Conservation (phyloP, 2,329 filamentous ascomycete genomes). For the Aspergillus nomiae region DNA sequence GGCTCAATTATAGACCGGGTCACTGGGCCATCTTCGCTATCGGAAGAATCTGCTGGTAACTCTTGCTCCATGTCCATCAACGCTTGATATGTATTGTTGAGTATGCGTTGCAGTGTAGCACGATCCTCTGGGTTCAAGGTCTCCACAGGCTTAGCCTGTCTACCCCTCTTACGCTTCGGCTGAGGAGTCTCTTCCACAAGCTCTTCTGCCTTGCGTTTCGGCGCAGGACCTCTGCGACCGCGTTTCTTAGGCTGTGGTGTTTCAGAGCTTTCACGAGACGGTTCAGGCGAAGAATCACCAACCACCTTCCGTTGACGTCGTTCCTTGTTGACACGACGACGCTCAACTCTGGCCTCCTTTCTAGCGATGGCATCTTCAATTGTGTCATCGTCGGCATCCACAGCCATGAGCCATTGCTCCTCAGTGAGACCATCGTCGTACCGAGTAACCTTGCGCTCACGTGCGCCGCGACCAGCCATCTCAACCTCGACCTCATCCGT, state of each 20-base stretch:
- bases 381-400: conserved; percentile 93
- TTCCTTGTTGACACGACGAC: conserved; percentile 73
- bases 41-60: conserved; percentile 54
- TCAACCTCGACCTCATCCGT: conserved; percentile 76
- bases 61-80: conserved; percentile 85
- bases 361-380: conserved; percentile 91
- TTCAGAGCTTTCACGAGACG: conserved; percentile 82
- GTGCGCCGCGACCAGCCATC: conserved; percentile 80
- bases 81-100: conserved; percentile 75
- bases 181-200: conserved; percentile 76
- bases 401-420: conserved; percentile 97
- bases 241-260: conserved; percentile 76
- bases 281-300: conserved; percentile 71
- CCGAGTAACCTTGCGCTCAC: conserved; percentile 89
- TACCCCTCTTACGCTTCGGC: conserved; percentile 74
- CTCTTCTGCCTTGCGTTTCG: conserved; percentile 86
- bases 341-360: conserved; percentile 82
- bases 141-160: conserved; percentile 69
- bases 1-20: conserved; percentile 88
- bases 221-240: conserved; percentile 69
- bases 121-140: conserved; percentile 71
- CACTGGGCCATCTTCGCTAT: conserved; percentile 54
- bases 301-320: conserved; percentile 54
- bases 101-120: conserved; percentile 73
- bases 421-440: conserved; percentile 98